Evolutionary conservation across 1,284 basidiomycete species (phyloP), one percentile per base, ranked within the genome.

Genomic region (Hymenochaete sp.): DNA sequence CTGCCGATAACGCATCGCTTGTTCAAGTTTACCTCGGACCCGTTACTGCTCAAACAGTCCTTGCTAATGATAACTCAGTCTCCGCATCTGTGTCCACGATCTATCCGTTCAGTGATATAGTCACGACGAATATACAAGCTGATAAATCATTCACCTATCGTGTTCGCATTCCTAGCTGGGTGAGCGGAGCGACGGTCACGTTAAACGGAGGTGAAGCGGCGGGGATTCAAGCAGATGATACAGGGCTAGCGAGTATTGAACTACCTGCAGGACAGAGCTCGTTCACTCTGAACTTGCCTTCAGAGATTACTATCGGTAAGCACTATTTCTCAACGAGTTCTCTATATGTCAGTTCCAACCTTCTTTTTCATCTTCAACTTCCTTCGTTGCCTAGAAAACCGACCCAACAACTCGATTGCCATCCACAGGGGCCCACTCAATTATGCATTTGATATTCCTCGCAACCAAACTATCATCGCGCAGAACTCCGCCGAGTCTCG

Each of bases 11-110:
- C 31, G 56, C 61, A 21, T 72, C 72, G 0, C 64, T 78, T 3
- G 70, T 74, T 9, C 74, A 78, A 27, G 57, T 75, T 3, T 77
- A 77, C 54, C 63, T 77, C n/a, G 75, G 74, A 3, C 75, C 75
- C 3, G 72, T 75, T 57, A 63, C 58, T 31, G 67, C 66, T 1
- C 60, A 62, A 13, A 65, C 66, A 1, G 69, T 65, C 1, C 64
- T 77, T 8, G 63, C 67, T n/a, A 59, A 61, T 32, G 62, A 71
- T 72, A 75, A 75, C 54, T 54, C 55, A 27, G 72, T 77, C 13
- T 65, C 66, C 6, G 70, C 63, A 18, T 61, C 52, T 9, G 72
- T 75, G n/a, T 67, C 72, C 48, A 77, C 74, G 2, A 54, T 72
- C 25, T 77, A 79, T 53, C 75, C 76, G 2, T 79, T 77, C 64